Evolutionary conservation across 306 rosid genomes (phyloP), one percentile per base, ranked within the genome.

Genomic region (Alnus rubra): DNA sequence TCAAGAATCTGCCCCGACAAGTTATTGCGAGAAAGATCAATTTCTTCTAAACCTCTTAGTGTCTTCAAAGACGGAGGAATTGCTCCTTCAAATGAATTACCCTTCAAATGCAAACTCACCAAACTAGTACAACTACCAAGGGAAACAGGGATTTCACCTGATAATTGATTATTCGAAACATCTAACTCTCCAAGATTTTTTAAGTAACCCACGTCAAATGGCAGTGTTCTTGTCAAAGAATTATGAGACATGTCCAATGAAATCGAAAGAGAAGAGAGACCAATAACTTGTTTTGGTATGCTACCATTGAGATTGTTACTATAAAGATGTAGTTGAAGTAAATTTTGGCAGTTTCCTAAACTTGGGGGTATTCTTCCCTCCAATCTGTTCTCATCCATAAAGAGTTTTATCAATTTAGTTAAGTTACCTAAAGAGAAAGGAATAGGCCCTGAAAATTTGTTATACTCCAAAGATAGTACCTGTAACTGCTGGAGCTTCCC

Each of bases 241-340:
- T 88, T 85, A n/a, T 78, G 39, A 73, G 91, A 88, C 69, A 81
- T 65, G 14, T 64, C 82, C 47, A 88, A 81, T 67, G 68, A 83
- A 30, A 88, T 74, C n/a, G 84, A 39, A 12, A 87, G 79, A 48
- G 86, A 85, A 73, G 89, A 75, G 67, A 83, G 64, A 23, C 86
- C 23, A 45, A 85, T 11, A 10, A 42, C 45, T 7, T 42, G 45
- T 42, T 42, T 42, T 42, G 45, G 45, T 42, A 42, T 42, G 45
- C 7, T 5, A 42, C 45, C 45, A 42, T 42, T 42, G 45, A 42
- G 45, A 42, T 5, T 42, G 45, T 42, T 42, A 42, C 45, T 42
- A 6, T 7, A 42, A 42, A 42, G 45, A 7, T 42, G 4, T 42
- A 42, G 45, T 4, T 42, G 45, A 42, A 42, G 45, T 7, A 42